Conservation (phyloP, 306 rosid species). For the Citrullus colocynthis region DNA sequence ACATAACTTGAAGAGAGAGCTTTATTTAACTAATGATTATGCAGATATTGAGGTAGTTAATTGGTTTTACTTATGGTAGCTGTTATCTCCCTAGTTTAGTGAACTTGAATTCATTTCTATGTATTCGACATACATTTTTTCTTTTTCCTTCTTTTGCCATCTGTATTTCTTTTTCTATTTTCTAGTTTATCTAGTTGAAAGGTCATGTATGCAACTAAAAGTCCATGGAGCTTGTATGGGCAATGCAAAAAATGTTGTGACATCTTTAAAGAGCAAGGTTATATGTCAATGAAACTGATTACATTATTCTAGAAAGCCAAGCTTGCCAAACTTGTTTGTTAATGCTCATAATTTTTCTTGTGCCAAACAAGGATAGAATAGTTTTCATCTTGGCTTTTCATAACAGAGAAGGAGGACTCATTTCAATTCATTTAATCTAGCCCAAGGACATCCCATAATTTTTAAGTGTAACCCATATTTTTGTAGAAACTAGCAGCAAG, state of each 20-base stretch:
- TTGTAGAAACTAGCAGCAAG: too few relatives aligned
- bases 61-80: neutral
- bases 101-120: neutral
- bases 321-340: too few relatives aligned
- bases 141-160: neutral
- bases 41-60: constrained; percentile 71
- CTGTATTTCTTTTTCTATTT: neutral
- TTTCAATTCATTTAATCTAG: too few relatives aligned
- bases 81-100: neutral
- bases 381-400: too few relatives aligned
- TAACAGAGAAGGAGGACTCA: too few relatives aligned
- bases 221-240: too few relatives aligned
- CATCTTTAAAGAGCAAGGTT: neutral
- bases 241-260: neutral
- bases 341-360: too few relatives aligned
- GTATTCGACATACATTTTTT: neutral
- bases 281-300: neutral
- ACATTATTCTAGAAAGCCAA: too few relatives aligned
- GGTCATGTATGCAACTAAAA: neutral
- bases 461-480: too few relatives aligned
- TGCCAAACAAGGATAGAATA: too few relatives aligned
- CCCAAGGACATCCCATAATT: too few relatives aligned
- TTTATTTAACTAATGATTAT: constrained; percentile 66
- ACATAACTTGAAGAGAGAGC: constrained; percentile 79
- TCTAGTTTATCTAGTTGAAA: neutral